Evolutionary conservation across 1,284 basidiomycete species (phyloP), one percentile per base, ranked within the genome.

Genomic region (Blastosporella zonata): DNA sequence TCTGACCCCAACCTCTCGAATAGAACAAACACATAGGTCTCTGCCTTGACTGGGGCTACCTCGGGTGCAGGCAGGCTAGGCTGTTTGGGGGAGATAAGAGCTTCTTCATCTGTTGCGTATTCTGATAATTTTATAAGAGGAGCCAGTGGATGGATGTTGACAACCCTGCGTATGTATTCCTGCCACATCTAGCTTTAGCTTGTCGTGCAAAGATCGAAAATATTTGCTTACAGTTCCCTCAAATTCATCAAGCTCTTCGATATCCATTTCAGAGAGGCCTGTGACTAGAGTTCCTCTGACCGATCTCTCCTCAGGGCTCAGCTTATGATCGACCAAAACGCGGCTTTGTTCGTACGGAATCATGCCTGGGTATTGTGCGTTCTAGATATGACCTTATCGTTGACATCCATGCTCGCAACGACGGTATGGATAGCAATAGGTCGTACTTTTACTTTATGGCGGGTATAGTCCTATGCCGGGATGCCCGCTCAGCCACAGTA

Each of bases 351-450:
- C 63, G 48, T 75, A 79, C 1, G 83, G 78, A 13, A 92, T 47
- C 17, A 68, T 73, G 0, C 81, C 92, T 0, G 93, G 93, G 61
- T 95, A 96, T 63, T 93, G 90, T 48, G 69, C 80, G 45, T 61
- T 51, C 84, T 87, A 55, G n/a, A 37, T n/a, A 15, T 13, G 6
- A 33, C 15, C 37, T 34, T n/a, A 18, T 3, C 9, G 28, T 52
- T 15, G n/a, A n/a, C n/a, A n/a, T 31, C 6, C 5, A 31, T 31
- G 21, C 31, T 25, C 34, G 23, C 20, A 34, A 15, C 9, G 25
- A 31, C 17, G 2, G 37, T 12, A 34, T 31, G 18, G 22, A 36
- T 28, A 7, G 10, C 20, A 18, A n/a, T 13, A 2, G 6, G 37
- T 25, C 59, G 45, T 60, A 77, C 78, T 58, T 74, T 70, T 44